Conservation (phyloP, 176 grass and related monocot species). For the Oryza punctata region DNA sequence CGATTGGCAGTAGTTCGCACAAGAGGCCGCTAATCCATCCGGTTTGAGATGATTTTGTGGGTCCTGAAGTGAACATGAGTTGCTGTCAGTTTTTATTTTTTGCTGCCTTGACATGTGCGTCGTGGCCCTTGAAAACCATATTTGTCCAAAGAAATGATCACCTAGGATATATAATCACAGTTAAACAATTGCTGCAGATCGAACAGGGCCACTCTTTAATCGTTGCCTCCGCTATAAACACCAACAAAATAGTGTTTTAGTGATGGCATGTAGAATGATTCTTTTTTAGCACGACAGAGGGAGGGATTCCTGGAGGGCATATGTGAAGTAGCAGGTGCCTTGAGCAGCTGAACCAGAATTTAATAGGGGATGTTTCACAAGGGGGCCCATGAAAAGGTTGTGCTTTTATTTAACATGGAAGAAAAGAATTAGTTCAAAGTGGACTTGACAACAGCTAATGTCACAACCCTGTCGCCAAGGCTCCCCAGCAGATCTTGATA, state of each 20-base stretch:
- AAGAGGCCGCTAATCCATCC: background rate
- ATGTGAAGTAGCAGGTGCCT: background rate
- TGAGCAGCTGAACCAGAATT: conserved; percentile 7
- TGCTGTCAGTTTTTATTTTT: background rate
- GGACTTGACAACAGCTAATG: background rate
- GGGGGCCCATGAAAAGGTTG: conserved; percentile 2
- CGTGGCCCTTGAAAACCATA: conserved; percentile 10
- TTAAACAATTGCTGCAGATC: background rate
- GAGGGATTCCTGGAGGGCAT: background rate
- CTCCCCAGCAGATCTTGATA: background rate
- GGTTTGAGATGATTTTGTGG: background rate
- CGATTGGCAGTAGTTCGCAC: too few relatives aligned
- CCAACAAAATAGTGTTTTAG: background rate
- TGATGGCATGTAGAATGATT: background rate
- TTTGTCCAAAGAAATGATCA: background rate
- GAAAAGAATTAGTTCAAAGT: conserved; percentile 39
- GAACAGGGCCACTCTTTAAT: background rate
- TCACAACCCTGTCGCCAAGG: background rate
- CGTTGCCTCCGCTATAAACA: background rate
- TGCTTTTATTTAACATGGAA: conserved; percentile 7
- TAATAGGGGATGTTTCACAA: background rate
- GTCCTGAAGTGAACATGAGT: conserved; percentile 1
- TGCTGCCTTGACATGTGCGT: conserved; percentile 12
- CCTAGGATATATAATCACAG: background rate
- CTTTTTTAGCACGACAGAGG: background rate